phyloP scores from a whole-genome alignment of 257 asterid genomes.

The Orobanche coerulescens region DNA sequence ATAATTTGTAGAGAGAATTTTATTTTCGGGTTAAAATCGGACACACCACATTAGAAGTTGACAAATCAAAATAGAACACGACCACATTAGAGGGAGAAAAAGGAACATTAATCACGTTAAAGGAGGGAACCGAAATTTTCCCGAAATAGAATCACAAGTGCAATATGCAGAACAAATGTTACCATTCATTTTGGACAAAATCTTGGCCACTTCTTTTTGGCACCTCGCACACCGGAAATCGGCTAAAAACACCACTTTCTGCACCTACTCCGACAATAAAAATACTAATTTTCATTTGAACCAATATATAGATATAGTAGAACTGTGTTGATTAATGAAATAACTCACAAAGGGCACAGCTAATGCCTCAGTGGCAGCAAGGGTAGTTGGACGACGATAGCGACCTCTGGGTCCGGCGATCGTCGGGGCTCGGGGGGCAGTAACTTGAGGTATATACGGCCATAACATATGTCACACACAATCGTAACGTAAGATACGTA shows the following conservation, averaged over 20 bases:
- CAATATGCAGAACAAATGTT: neutral
- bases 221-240: slow-evolving; percentile 71
- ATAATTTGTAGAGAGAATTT: no score
- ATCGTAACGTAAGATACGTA: no score
- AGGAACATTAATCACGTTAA: no score
- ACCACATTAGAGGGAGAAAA: no score
- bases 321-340: neutral
- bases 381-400: slow-evolving; percentile 21
- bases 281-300: neutral
- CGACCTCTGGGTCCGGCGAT: neutral
- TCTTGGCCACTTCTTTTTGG: slow-evolving; percentile 65
- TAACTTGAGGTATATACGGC: no score
- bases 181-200: slow-evolving; percentile 75
- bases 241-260: slow-evolving; percentile 74
- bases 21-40: no score
- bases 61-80: no score
- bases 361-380: slow-evolving; percentile 41
- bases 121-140: no score
- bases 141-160: neutral
- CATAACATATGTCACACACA: no score
- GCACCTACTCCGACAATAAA: slow-evolving; percentile 38
- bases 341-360: slow-evolving; percentile 42
- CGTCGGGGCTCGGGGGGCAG: no score
- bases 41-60: no score
- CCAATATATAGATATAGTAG: neutral